Base-by-base conservation (phyloP, 257 asterid species). In the Solanum chilense region DNA sequence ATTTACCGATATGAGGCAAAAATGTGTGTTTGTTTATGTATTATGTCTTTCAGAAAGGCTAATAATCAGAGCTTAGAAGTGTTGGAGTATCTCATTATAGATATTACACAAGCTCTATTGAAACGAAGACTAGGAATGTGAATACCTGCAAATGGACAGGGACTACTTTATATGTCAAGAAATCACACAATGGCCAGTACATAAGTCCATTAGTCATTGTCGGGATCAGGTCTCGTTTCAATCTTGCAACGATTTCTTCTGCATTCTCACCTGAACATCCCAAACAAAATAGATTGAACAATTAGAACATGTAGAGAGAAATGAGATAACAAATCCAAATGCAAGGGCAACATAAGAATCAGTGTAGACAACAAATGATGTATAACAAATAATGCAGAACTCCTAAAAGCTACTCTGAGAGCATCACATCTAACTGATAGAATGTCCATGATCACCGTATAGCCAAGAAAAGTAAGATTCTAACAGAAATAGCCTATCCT, bases 151-250 rank as follows among this genome's bases (percentile, higher is more conserved):
- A 92, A 90, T 92, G 98, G 87, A 95, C 94, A 7, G 98, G 98
- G 91, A 96, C 84, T 88, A 92, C 82, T 92, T 92, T 96, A 93
- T 88, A 95, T 33, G 98, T 95, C 82, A 96, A 70, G 92, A 95
- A 94, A 88, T 96, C 99, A 75, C 99, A 96, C 14, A 92, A 9
- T 20, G 99, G 99, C 99, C 98, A 96, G 91, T 88, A 94, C 87
- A 96, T 74, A 68, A 95, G 93, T 70, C 98, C 99, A 41, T 89
- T 92, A 82, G 90, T 84, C 92, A 94, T 82, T 74, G 98, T 95
- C 1, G 99, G 98, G 86, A 96, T 88, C 89, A 95, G 89, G 86
- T 96, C 98, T n/a, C 98, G 92, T 87, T 90, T 93, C 93, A 94
- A 92, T 88, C 98, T 90, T 85, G 94, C 98, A 86, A 86, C 90